A percentile compares a stretch with the other conserved stretches of the same genome.
Evolutionary conservation across 2,329 filamentous ascomycete species (phyloP).

Genomic region (Zymoseptoria passerinii): DNA sequence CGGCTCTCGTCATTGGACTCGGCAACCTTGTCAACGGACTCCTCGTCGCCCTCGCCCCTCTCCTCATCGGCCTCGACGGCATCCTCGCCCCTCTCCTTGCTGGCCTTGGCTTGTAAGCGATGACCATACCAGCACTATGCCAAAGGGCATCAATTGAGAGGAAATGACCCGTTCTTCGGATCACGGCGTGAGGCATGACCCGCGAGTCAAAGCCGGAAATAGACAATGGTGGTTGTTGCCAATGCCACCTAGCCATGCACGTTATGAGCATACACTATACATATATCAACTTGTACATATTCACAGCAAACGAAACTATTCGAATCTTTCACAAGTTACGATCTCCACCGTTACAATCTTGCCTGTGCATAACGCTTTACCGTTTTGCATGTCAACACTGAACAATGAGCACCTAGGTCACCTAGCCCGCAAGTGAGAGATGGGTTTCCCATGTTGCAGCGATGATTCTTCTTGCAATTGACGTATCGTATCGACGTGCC

Average conservation of each 20-base stretch:
- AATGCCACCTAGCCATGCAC: background rate
- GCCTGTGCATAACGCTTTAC: no score
- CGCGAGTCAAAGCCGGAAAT: background rate
- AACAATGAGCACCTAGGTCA: no score
- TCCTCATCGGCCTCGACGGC: constrained; percentile 2
- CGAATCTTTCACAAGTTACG: no score
- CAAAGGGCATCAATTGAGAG: background rate
- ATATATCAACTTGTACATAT: background rate
- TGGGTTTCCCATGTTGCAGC: no score
- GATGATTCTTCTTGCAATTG: no score
- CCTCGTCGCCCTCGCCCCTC: constrained; percentile 1
- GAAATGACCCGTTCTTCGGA: background rate
- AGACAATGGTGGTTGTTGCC: background rate
- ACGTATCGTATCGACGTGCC: no score
- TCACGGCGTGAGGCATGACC: background rate
- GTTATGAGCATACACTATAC: background rate
- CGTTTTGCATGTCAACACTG: no score
- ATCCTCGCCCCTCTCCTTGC: constrained; percentile 6
- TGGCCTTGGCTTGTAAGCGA: background rate
- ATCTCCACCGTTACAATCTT: no score
- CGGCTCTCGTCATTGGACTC: constrained; percentile 1
- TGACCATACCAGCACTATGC: background rate
- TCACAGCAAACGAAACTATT: background rate
- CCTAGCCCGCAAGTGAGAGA: no score
- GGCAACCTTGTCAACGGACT: constrained; percentile 5